Evolutionary conservation across 371 early-diverging fungal species (phyloP).

Genomic region (Batrachochytrium dendrobatidis): DNA sequence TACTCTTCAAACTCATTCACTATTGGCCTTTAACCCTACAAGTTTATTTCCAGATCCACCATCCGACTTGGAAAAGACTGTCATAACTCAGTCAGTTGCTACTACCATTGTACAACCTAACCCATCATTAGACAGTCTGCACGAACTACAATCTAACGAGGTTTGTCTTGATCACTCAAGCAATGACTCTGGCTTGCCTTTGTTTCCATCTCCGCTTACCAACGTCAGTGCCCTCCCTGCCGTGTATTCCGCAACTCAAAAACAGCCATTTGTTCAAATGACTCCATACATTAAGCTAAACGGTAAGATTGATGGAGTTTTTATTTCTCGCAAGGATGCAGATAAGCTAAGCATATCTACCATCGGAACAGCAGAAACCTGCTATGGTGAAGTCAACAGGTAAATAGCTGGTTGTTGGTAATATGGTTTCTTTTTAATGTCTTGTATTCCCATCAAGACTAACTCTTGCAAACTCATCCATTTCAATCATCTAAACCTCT

Average conservation of each 20-base stretch:
- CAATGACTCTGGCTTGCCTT: not conserved
- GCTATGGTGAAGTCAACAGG: not conserved
- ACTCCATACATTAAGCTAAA: not conserved
- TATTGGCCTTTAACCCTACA: not conserved
- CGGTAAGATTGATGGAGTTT: not conserved
- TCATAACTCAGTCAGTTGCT: too few species aligned
- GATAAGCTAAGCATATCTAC: not conserved
- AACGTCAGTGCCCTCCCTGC: not conserved
- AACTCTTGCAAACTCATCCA: too few species aligned
- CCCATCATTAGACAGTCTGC: not conserved
- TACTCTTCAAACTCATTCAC: too few species aligned
- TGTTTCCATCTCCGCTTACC: not conserved
- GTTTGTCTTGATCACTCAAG: not conserved
- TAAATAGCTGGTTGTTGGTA: too few species aligned
- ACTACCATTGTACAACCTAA: not conserved
- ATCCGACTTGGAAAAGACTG: not conserved
- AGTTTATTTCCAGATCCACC: not conserved
- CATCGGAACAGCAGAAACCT: slow-evolving; percentile 1
- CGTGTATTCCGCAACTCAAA: not conserved
- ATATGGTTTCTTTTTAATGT: too few species aligned
- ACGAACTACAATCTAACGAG: not conserved
- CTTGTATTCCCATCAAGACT: too few species aligned
- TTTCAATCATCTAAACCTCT: too few species aligned
- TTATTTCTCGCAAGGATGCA: slow-evolving; percentile 1
- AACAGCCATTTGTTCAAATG: not conserved